Evolutionary conservation across 1,139 yeast genomes (phyloP), one percentile per base, ranked within the genome.

Genomic region (Saccharomyces hybrid): DNA sequence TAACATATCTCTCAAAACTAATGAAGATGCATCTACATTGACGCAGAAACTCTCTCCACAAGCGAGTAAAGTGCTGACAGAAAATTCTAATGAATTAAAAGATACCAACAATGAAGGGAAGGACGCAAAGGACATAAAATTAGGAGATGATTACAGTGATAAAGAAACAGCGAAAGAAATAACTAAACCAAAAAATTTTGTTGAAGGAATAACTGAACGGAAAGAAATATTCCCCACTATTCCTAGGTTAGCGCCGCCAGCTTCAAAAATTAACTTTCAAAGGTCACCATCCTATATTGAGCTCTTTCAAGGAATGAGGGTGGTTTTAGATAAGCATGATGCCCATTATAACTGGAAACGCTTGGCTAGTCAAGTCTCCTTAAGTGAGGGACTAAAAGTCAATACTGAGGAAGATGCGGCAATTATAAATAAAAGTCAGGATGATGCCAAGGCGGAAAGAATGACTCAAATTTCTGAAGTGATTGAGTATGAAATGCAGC

Each of bases 291-390:
- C 71, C 3, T 65, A 62, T 47, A 54, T 61, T 14, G 69, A 67
- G 51, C 52, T 67, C 27, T 67, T 65, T 52, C 60, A 63, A 42
- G 67, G 62, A 31, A 67, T 67, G 71, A 55, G 67, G 38, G 38
- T 61, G 16, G 68, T 67, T n/a, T 52, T 67, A 19, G 70, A 67
- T 56, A 66, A 63, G 7, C 54, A 57, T 41, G 71, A 67, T 54
- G 70, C 68, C 5, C 57, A 55, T 16, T 65, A 63, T 38, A 67
- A 67, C 51, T 67, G 71, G 71, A 62, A 57, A 49, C 61, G 66
- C 13, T 53, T 67, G 26, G 59, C 67, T 3, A 63, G 65, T 38
- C 64, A 63, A 11, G 51, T 53, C 8, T 61, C 67, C 4, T 51
- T 62, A 31, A 58, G 55, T 46, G 59, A 58, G 7, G 50, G 52